Percentiles rank a stretch among this genome's conserved stretches.
Evolutionary conservation across 1,284 basidiomycete genomes (phyloP).

Genomic region (Tilletia setariae): DNA sequence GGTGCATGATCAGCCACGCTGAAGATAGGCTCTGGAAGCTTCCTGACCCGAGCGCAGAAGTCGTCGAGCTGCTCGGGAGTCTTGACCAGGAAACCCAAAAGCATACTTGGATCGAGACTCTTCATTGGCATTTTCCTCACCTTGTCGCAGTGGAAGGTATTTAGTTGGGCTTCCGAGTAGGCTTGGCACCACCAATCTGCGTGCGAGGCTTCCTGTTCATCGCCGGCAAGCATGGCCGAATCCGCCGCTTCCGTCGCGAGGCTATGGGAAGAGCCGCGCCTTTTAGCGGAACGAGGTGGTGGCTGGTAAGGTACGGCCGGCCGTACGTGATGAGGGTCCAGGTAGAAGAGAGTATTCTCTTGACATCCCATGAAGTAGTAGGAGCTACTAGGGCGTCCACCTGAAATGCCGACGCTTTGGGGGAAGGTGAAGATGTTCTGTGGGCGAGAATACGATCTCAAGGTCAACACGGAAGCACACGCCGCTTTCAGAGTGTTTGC

Average conservation of each 20-base stretch:
- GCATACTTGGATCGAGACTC: slow-evolving; percentile 93
- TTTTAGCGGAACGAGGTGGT: slow-evolving; percentile 56
- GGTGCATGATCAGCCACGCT: slow-evolving; percentile 69
- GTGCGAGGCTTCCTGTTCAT: not conserved
- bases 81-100: slow-evolving; percentile 83
- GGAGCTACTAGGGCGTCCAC: slow-evolving; percentile 87
- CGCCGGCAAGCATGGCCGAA: slow-evolving; percentile 17
- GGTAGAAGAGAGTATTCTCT: slow-evolving; percentile 70
- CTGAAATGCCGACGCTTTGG: slow-evolving; percentile 91
- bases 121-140: slow-evolving; percentile 87
- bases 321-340: slow-evolving; percentile 89
- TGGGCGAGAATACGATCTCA: not conserved
- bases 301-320: slow-evolving; percentile 72
- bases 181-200: slow-evolving; percentile 66
- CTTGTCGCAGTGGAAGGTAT: slow-evolving; percentile 88
- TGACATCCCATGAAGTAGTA: slow-evolving; percentile 97
- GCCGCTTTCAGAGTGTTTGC: not conserved
- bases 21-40: slow-evolving; percentile 50
- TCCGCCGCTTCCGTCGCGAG: slow-evolving; percentile 9
- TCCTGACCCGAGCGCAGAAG: slow-evolving; percentile 63
- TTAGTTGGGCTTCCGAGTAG: slow-evolving; percentile 67
- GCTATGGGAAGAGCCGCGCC: not conserved
- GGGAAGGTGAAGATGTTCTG: slow-evolving; percentile 86
- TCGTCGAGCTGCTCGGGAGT: slow-evolving; percentile 73
- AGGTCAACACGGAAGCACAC: not conserved